phyloP scores from a whole-genome alignment of 768 basidiomycete genomes.

The Trametes punicea region DNA sequence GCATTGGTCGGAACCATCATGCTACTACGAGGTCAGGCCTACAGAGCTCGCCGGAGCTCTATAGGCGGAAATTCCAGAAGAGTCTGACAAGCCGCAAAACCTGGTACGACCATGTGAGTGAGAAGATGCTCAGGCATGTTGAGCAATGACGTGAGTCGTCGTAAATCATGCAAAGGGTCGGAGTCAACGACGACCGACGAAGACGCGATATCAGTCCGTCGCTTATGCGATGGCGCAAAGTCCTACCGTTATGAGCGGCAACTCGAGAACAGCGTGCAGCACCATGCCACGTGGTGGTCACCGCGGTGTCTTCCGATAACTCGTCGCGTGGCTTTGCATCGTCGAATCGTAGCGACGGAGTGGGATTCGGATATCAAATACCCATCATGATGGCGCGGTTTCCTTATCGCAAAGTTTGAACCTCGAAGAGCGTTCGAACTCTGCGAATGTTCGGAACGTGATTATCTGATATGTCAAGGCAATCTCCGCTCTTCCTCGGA shows the following conservation, averaged over 20 bases:
- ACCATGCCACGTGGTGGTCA: not conserved
- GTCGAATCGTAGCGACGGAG: not conserved
- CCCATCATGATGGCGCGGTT: not conserved
- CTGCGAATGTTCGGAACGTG: no score
- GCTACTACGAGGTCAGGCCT: no score
- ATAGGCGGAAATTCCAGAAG: no score
- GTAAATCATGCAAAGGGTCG: not conserved
- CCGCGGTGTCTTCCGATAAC: not conserved
- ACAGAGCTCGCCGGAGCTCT: no score
- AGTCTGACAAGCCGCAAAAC: no score
- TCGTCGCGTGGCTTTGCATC: conserved; percentile 3
- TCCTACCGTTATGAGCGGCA: not conserved
- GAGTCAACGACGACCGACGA: not conserved
- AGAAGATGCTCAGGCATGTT: no score
- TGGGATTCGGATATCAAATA: not conserved
- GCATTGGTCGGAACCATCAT: no score
- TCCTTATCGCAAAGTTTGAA: conserved; percentile 7
- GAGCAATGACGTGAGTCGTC: conserved; percentile 1
- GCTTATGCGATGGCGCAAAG: not conserved
- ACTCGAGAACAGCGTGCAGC: not conserved
- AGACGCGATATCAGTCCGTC: conserved; percentile 9
- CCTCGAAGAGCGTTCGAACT: no score
- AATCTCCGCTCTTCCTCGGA: no score
- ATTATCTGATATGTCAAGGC: no score
- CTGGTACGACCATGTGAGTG: not conserved